Base-by-base conservation (phyloP, 495 filamentous ascomycete genomes). In the Tuber indicum region DNA sequence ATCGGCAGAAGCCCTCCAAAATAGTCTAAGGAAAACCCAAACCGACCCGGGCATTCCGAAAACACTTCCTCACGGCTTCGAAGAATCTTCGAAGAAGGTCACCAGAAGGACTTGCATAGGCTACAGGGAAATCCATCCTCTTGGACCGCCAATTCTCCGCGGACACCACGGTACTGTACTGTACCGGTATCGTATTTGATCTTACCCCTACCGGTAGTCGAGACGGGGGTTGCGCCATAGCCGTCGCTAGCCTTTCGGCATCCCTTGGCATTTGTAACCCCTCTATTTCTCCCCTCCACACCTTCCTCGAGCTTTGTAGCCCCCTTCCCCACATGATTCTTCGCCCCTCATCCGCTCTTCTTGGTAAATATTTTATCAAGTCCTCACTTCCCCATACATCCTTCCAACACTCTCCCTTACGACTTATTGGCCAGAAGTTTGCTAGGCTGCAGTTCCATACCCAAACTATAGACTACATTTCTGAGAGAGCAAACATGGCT, bases 401-500 rank as follows among this genome's bases (percentile, higher is more conserved):
- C 46, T 36, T 43, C 42, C 72, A 62, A 32, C 43, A 47, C 7
- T 19, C 74, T 7, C 74, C 14, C 26, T 70, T 46, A 32, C 71
- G 69, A 70, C 70, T 72, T 19, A 36, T 72, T 52, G 46, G 32
- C 26, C 73, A 66, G 71, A 75, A 72, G 36, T 72, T 49, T 70
- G 3, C 43, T 45, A 12, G 58, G 36, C 58, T 66, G 4, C 72
- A 3, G 45, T 69, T 58, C 72, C 47, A 77, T 72, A 70, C 75
- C 23, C 74, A 26, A 74, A 45, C n/a, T 44, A 73, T 70, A 81
- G 71, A 80, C 26, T 69, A 80, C 66, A 80, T 77, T 17, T 79
- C 46, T 43, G 71, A 75, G 71, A 78, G 36, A 72, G 45, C 78
- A 82, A 92, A 89, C 83, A 96, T 96, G 93, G 92, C 93, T 41